These are phyloP conservation scores for Uronychia setigera DNA, from an alignment of 73 alveolate species.

Conservation along the genomic window DNA sequence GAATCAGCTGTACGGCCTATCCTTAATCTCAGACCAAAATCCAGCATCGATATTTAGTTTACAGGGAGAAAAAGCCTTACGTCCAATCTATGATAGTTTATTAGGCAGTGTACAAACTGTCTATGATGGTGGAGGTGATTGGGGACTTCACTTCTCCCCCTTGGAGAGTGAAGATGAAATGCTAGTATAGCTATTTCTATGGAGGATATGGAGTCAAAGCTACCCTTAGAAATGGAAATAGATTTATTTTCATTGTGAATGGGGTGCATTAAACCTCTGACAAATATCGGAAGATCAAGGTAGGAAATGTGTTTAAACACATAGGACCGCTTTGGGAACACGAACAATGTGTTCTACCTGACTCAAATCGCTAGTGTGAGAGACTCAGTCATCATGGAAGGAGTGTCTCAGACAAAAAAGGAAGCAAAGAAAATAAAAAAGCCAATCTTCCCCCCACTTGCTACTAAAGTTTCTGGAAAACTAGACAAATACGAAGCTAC, in stretches of 20 bases:
- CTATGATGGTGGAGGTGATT: conserved; percentile 2
- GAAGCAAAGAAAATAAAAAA: background rate
- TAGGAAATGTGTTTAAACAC: background rate
- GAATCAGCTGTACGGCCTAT: background rate
- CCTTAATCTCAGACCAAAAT: background rate
- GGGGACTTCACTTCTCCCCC: background rate
- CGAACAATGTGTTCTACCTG: background rate
- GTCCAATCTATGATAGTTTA: background rate
- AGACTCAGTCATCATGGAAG: background rate
- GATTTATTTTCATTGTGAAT: background rate
- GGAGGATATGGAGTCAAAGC: conserved; percentile 1
- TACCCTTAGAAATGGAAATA: background rate
- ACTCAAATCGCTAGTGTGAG: too few species aligned
- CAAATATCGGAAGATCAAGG: background rate
- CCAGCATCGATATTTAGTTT: background rate
- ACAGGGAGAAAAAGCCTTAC: background rate
- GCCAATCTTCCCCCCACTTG: background rate
- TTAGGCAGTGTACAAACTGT: background rate
- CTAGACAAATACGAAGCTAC: too few species aligned
- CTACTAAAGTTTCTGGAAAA: background rate
- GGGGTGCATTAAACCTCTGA: background rate
- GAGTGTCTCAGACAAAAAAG: background rate
- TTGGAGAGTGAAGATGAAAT: background rate
- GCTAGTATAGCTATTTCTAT: background rate
- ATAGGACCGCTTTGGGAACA: background rate